Percentiles rank a stretch among this genome's conserved stretches.
phyloP scores from a whole-genome alignment of 2,329 filamentous ascomycete species.

The Coleophoma eucalyptorum region DNA sequence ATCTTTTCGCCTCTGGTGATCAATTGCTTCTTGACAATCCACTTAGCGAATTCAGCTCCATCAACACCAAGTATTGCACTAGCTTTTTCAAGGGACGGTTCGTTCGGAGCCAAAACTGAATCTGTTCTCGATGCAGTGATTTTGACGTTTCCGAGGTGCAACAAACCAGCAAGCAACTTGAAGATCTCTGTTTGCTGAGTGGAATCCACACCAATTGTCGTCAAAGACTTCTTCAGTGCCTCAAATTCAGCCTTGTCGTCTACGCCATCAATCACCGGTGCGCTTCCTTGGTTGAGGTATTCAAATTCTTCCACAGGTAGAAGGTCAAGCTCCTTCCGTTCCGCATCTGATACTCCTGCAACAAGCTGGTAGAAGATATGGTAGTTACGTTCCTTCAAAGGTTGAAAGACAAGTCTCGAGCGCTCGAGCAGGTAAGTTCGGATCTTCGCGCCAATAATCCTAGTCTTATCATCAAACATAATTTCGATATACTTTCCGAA shows the following conservation, averaged over 20 bases:
- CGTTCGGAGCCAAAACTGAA: conserved; percentile 74
- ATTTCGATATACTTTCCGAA: conserved; percentile 99
- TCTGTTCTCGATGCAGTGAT: conserved; percentile 89
- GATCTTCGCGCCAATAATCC: conserved; percentile 97
- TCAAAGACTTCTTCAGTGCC: conserved; percentile 80
- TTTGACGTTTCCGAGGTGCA: conserved; percentile 96
- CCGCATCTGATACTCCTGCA: conserved; percentile 80
- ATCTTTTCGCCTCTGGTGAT: conserved; percentile 97
- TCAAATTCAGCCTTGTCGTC: conserved; percentile 94
- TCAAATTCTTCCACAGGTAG: conserved; percentile 86
- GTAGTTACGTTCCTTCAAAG: conserved; percentile 96
- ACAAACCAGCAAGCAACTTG: conserved; percentile 80
- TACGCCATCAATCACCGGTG: conserved; percentile 87
- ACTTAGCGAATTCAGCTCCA: conserved; percentile 82
- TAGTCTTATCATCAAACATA: conserved; percentile 93
- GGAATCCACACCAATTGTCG: conserved; percentile 78
- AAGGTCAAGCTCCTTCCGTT: conserved; percentile 76
- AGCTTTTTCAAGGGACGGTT: conserved; percentile 78
- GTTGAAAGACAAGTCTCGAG: conserved; percentile 94
- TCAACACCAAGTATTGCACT: conserved; percentile 86
- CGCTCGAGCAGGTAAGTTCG: conserved; percentile 93
- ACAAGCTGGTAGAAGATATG: conserved; percentile 99
- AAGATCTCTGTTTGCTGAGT: conserved; percentile 82
- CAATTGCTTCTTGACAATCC: conserved; percentile 98
- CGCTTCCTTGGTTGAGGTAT: conserved; percentile 92